phyloP scores from a whole-genome alignment of 2,329 filamentous ascomycete genomes.

The Ophiostoma himal-ulmi region DNA sequence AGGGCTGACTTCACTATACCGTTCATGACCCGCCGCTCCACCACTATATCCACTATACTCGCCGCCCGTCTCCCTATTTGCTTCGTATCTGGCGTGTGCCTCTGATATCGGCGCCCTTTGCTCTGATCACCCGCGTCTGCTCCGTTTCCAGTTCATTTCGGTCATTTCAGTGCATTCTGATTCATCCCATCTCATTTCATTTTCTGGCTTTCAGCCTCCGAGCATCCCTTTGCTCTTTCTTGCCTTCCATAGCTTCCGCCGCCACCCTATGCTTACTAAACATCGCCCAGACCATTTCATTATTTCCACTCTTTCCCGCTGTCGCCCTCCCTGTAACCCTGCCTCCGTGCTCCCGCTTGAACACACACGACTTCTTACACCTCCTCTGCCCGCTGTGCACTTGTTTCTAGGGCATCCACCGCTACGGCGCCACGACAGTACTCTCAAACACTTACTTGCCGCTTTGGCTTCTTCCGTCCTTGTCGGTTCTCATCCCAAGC shows the following conservation, averaged over 20 bases:
- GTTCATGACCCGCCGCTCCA: background rate
- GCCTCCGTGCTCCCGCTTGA: background rate
- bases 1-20: background rate
- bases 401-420: slow-evolving; percentile 4
- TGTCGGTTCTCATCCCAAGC: background rate
- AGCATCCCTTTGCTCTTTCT: background rate
- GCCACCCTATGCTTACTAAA: background rate
- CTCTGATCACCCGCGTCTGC: background rate
- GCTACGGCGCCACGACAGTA: slow-evolving; percentile 2
- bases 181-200: background rate
- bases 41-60: background rate
- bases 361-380: slow-evolving; percentile 1
- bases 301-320: background rate
- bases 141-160: background rate
- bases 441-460: slow-evolving; percentile 6
- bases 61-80: background rate
- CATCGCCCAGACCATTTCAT: background rate
- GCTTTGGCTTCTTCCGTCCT: background rate
- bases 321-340: background rate
- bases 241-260: background rate
- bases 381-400: background rate
- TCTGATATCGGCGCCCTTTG: background rate
- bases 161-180: background rate
- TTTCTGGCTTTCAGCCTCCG: background rate
- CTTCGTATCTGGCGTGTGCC: background rate